A percentile compares a stretch with the other conserved stretches of the same genome.
Evolutionary conservation across 306 rosid genomes (phyloP).

Genomic region (Fagus sylvatica): DNA sequence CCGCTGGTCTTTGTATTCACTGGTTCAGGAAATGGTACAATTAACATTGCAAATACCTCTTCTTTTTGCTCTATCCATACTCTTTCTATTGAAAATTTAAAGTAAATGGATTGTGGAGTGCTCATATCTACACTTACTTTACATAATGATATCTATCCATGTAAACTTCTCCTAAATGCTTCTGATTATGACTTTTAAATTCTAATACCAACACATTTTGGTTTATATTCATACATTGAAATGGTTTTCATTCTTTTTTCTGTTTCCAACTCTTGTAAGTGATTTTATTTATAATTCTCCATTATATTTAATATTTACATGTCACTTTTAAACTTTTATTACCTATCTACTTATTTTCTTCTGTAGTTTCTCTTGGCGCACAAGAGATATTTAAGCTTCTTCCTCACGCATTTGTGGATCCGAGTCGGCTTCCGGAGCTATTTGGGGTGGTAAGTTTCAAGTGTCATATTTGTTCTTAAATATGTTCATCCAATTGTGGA

Average conservation of each 20-base stretch:
- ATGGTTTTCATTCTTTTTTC: background rate
- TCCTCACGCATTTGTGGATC: slow-evolving; percentile 85
- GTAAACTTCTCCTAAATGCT: background rate
- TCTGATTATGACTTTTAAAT: slow-evolving; percentile 2
- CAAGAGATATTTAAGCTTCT: slow-evolving; percentile 92
- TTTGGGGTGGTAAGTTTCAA: slow-evolving; percentile 46
- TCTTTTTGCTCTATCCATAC: slow-evolving; percentile 10
- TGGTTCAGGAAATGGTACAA: slow-evolving; percentile 71
- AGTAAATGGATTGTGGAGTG: slow-evolving; percentile 7
- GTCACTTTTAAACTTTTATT: background rate
- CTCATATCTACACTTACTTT: slow-evolving; percentile 1
- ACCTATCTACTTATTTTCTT: slow-evolving; percentile 7
- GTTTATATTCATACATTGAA: background rate
- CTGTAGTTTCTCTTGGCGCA: slow-evolving; percentile 84
- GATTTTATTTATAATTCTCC: background rate
- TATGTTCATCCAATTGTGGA: slow-evolving; percentile 1
- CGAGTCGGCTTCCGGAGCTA: slow-evolving; percentile 59
- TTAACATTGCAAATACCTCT: background rate
- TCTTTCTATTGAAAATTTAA: slow-evolving; percentile 6
- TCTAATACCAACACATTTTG: background rate
- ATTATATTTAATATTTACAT: background rate
- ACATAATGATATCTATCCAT: background rate
- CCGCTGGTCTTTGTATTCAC: slow-evolving; percentile 89
- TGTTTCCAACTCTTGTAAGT: slow-evolving; percentile 6
- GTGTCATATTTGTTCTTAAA: background rate